Base-by-base conservation (phyloP, 2,329 filamentous ascomycete genomes). In the Sarocladiaceae sp. region DNA sequence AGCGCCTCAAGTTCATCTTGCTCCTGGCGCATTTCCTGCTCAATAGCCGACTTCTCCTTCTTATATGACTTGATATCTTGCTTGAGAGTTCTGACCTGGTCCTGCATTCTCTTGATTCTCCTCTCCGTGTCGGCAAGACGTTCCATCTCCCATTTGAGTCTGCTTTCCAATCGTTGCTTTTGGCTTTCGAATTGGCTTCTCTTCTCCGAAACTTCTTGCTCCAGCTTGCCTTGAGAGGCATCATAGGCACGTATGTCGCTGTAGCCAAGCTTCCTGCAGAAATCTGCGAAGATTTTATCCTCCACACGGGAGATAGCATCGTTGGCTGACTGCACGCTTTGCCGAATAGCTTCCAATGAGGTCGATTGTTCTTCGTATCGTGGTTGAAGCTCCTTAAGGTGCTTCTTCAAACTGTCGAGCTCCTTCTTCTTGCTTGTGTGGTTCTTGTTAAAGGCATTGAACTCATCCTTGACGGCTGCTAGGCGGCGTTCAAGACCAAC, bases 161-260 rank as follows among this genome's bases (percentile, higher is more conserved):
- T 72, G 53, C 68, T 78, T 49, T 85, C 76, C 23, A 96, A 70
- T 33, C 82, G 80, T 55, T 88, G 82, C 58, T 83, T 85, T 60
- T 98, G 93, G 3, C 85, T 82, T 45, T 84, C 85, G 55, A 95
- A 97, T 52, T 90, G 83, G 44, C 86, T 82, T 50, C 88, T 88
- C 69, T 90, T 90, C 63, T 93, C 83, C 1, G 83, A 83, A 34
- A 87, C 86, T 60, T 97, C 88, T 61, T 95, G 88, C 63, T 97
- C 90, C 40, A 95, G 70, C 33, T 85, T 89, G 40, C 93, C 91
- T 65, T 97, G 93, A 53, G 94, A 90, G 20, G 85, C 85, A 60
- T 97, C 89, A 57, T 97, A 98, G 47, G 88, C 86, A 47, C 91
- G 86, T 51, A 98, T 94, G 56, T 94, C 84, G 47, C 79, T 74